These are phyloP conservation scores for Volvox carteri DNA, from an alignment of 163 green algal species.

Conservation along the genomic window DNA sequence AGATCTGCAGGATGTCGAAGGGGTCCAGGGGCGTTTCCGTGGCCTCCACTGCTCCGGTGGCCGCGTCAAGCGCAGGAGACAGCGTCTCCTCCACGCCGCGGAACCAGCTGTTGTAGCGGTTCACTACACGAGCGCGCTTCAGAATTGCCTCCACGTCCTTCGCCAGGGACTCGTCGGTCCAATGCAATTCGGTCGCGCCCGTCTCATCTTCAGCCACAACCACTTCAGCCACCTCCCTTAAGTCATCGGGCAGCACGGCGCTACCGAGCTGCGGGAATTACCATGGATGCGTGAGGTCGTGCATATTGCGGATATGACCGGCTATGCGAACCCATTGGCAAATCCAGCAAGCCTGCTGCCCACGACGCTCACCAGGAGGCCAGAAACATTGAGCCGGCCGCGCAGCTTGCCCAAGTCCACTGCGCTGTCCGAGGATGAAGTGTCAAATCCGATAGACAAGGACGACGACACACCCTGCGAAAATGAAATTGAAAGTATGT, in stretches of 20 bases:
- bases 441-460: conserved; percentile 48
- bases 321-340: too few relatives aligned
- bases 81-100: neutral
- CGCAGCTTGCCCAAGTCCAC: conserved; percentile 38
- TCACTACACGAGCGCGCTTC: conserved; percentile 32
- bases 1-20: conserved; percentile 34
- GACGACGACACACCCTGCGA: neutral
- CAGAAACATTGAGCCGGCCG: conserved; percentile 34
- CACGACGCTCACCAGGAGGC: conserved; percentile 44
- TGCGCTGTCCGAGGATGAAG: neutral
- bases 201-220: conserved; percentile 47
- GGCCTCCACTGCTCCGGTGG: conserved; percentile 1
- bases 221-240: neutral
- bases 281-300: neutral
- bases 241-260: conserved; percentile 26
- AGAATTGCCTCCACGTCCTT: conserved; percentile 13
- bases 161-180: conserved; percentile 38
- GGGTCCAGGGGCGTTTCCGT: conserved; percentile 51
- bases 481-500: conserved; percentile 13
- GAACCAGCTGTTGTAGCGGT: conserved; percentile 24
- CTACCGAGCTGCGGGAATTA: conserved; percentile 35
- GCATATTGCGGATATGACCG: too few relatives aligned
- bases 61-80: conserved; percentile 11
- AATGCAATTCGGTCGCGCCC: conserved; percentile 39
- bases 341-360: neutral